phyloP scores from a whole-genome alignment of 108 stramenopile genomes.

The Mediolabrus comicus region DNA sequence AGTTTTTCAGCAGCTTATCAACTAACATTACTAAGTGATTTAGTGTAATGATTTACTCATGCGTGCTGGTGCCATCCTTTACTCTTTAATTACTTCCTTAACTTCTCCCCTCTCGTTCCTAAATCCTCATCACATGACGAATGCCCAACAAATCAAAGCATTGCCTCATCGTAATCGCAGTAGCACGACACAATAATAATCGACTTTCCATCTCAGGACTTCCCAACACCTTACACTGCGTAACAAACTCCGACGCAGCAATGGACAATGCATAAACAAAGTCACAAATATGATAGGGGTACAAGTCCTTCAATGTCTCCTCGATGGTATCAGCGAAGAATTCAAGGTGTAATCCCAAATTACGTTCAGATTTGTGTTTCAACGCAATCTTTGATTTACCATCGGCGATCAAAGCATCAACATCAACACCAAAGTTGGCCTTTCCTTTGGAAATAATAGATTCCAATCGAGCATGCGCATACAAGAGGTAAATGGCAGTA shows the following conservation, averaged over 20 bases:
- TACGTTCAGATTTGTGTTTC: slow-evolving; percentile 88
- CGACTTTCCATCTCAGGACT: slow-evolving; percentile 89
- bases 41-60: not conserved
- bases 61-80: too few relatives aligned
- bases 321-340: slow-evolving; percentile 84
- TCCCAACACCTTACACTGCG: slow-evolving; percentile 92
- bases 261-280: slow-evolving; percentile 91
- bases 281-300: slow-evolving; percentile 95
- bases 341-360: slow-evolving; percentile 87
- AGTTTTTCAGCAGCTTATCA: too few relatives aligned
- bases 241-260: slow-evolving; percentile 94
- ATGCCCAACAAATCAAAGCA: slow-evolving; percentile 88
- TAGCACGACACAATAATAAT: slow-evolving; percentile 91
- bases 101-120: slow-evolving; percentile 19
- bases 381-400: slow-evolving; percentile 58
- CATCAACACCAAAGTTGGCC: slow-evolving; percentile 72
- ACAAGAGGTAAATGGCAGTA: slow-evolving; percentile 98
- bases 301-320: slow-evolving; percentile 79
- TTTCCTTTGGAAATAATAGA: slow-evolving; percentile 94
- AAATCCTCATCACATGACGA: slow-evolving; percentile 81
- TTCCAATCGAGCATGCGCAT: slow-evolving; percentile 96
- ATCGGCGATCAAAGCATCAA: slow-evolving; percentile 63
- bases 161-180: slow-evolving; percentile 87
- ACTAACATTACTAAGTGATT: not conserved
- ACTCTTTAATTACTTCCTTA: too few relatives aligned